A percentile compares a stretch with the other conserved stretches of the same genome.
These are phyloP conservation scores for Parafenestella ontariensis DNA, from an alignment of 2,329 filamentous ascomycete species.

Conservation along the genomic window DNA sequence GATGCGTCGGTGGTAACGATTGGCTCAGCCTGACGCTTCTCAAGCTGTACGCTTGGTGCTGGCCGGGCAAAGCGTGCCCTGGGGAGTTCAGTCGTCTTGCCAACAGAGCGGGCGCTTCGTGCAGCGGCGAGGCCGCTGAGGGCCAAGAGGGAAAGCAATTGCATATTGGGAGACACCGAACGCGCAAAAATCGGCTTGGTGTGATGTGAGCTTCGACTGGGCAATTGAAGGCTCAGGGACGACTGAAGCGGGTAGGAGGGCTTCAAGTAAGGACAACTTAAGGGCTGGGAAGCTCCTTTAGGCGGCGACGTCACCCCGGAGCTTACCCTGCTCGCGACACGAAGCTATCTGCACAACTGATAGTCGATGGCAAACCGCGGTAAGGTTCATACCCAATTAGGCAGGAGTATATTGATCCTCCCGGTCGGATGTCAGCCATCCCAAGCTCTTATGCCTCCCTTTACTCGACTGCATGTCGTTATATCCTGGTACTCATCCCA, in stretches of 20 bases:
- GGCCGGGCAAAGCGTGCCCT: conserved; percentile 33
- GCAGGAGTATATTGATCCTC: conserved; percentile 9
- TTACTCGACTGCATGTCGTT: background rate
- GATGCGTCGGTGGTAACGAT: conserved; percentile 52
- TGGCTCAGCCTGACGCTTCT: conserved; percentile 27
- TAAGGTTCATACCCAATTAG: conserved; percentile 19
- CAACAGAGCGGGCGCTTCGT: conserved; percentile 37
- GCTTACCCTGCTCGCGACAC: conserved; percentile 7
- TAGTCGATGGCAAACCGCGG: conserved; percentile 7
- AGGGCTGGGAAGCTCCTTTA: background rate
- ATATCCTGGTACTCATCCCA: background rate
- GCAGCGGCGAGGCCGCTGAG: conserved; percentile 38
- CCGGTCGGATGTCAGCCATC: background rate
- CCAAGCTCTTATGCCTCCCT: background rate
- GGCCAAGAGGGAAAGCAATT: conserved; percentile 41
- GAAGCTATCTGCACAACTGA: conserved; percentile 12
- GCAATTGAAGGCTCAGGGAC: conserved; percentile 7
- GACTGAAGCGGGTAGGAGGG: background rate
- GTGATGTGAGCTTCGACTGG: background rate
- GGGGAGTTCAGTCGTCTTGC: conserved; percentile 38
- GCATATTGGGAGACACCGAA: conserved; percentile 24
- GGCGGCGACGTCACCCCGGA: conserved; percentile 14
- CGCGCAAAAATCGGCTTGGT: conserved; percentile 5
- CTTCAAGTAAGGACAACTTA: conserved; percentile 4
- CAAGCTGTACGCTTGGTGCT: conserved; percentile 21